Percentiles rank a stretch among this genome's conserved stretches.
phyloP scores from a whole-genome alignment of 208 protist genomes.

The Trypanosoma scelopori region DNA sequence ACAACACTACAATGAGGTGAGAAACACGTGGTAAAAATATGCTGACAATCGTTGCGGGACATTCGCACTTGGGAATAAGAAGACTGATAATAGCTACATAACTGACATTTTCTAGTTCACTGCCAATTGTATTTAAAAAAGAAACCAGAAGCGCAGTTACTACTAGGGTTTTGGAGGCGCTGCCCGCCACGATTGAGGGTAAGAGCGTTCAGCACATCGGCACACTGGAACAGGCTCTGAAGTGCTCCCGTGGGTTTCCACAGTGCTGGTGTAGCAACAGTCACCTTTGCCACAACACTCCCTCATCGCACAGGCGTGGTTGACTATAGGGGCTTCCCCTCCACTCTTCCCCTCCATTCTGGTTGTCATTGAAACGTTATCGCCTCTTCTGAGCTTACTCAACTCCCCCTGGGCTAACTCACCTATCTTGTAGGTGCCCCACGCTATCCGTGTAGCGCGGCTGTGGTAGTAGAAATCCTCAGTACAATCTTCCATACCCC shows the following conservation, averaged over 20 bases:
- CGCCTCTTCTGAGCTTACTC: constrained; percentile 5
- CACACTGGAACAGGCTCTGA: constrained; percentile 20
- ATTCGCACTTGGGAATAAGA: neutral
- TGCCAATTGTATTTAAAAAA: constrained; percentile 1
- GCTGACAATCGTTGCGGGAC: neutral
- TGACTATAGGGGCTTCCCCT: constrained; percentile 2
- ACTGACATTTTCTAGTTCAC: neutral
- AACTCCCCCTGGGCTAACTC: constrained; percentile 40
- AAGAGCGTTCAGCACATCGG: constrained; percentile 14
- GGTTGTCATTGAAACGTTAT: neutral
- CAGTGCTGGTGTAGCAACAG: constrained; percentile 30
- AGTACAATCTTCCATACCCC: constrained; percentile 62
- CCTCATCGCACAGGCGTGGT: constrained; percentile 11
- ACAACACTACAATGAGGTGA: no score
- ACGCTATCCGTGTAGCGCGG: constrained; percentile 47
- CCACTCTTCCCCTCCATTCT: neutral
- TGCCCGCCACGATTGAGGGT: constrained; percentile 2
- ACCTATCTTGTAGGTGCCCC: constrained; percentile 59
- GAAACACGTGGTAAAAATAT: no score
- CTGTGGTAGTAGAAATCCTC: constrained; percentile 73
- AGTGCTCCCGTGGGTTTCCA: constrained; percentile 30
- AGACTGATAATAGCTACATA: neutral
- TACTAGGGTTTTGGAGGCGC: neutral
- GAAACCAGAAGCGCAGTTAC: neutral
- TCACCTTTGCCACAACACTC: constrained; percentile 13